These are phyloP conservation scores for Fusarium palustre DNA, from an alignment of 2,329 filamentous ascomycete genomes.

Conservation along the genomic window DNA sequence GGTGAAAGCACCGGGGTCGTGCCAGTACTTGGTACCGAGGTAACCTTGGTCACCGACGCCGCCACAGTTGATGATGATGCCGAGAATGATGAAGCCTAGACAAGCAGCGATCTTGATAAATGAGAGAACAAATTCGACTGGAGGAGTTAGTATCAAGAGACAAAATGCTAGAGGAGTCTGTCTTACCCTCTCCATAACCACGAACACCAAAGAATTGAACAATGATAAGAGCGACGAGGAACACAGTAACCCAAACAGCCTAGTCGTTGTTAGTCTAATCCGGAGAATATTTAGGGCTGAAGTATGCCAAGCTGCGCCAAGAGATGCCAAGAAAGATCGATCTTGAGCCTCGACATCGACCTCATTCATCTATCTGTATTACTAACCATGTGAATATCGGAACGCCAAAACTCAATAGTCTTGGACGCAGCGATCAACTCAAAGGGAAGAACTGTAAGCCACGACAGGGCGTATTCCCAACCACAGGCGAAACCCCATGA, in stretches of 20 bases:
- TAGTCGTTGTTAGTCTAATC: slow-evolving; percentile 4
- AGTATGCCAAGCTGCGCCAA: slow-evolving; percentile 7
- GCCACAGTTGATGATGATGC: slow-evolving; percentile 85
- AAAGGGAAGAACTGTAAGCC: slow-evolving; percentile 84
- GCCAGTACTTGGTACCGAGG: slow-evolving; percentile 83
- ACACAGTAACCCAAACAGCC: slow-evolving; percentile 84
- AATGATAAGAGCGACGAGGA: slow-evolving; percentile 76
- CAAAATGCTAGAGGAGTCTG: fast-evolving
- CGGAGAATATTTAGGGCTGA: background rate
- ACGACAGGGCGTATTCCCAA: slow-evolving; percentile 93
- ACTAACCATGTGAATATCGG: slow-evolving; percentile 63
- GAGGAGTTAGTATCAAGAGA: fast-evolving
- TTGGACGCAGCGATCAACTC: slow-evolving; percentile 89
- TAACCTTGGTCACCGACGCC: slow-evolving; percentile 79
- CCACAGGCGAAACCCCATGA: slow-evolving; percentile 96
- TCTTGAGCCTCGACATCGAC: background rate
- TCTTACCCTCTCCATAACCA: slow-evolving; percentile 80
- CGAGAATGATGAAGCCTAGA: slow-evolving; percentile 72
- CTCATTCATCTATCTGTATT: too few species aligned
- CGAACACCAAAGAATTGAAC: slow-evolving; percentile 92
- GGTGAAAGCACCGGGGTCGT: slow-evolving; percentile 81
- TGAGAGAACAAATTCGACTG: slow-evolving; percentile 84
- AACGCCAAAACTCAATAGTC: slow-evolving; percentile 84
- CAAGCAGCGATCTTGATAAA: slow-evolving; percentile 72
- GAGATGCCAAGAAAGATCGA: background rate